Base-by-base conservation (phyloP, 139 green algal genomes). In the Chlamydomonas sp. region DNA sequence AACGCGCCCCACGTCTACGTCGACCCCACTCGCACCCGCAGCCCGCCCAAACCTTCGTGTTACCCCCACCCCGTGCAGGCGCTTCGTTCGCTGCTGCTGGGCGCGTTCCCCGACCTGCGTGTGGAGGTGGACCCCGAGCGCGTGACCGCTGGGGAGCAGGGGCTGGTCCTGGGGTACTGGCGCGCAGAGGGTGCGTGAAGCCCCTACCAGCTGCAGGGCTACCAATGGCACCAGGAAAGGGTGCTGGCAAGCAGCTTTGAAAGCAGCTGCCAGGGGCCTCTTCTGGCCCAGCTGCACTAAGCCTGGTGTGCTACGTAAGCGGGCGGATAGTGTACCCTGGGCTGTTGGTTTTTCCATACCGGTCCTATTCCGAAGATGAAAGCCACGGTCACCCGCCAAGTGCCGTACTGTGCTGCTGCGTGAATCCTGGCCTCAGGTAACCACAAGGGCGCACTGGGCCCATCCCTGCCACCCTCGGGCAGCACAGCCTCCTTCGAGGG, bases 131-230 rank as follows among this genome's bases (percentile, higher is more conserved):
- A 16, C 10, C 63, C 31, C 31, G 31, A n/a, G 31, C 83, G 63
- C 18, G 16, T 88, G 49, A 73, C 67, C 15, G 5, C n/a, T 1
- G 74, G 74, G 2, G 74, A 88, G 83, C 1, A 31, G 16, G 83
- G 74, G 1, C 3, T 82, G 63, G 63, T 88, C 63, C 83, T 88
- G 18, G 83, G 74, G 8, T 88, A 88, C 64, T 88, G 83, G 83
- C 67, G 5, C n/a, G 63, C 74, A 0, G 4, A 64, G 2, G 83
- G 83, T 88, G 83, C 0, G 80, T 15, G 61, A 49, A 71, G 10
- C 12, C 1, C 66, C 76, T 78, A 20, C 73, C 6, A 73, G 67
- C 8, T 4, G 67, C 12, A 5, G 67, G 20, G 67, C 31, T 49
- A 49, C 31, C 31, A 49, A 49, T 49, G 31, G 31, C 31, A 49